A percentile compares a stretch with the other conserved stretches of the same genome.
These are phyloP conservation scores for Abrus pulchellus DNA, from an alignment of 306 rosid species.

Conservation along the genomic window DNA sequence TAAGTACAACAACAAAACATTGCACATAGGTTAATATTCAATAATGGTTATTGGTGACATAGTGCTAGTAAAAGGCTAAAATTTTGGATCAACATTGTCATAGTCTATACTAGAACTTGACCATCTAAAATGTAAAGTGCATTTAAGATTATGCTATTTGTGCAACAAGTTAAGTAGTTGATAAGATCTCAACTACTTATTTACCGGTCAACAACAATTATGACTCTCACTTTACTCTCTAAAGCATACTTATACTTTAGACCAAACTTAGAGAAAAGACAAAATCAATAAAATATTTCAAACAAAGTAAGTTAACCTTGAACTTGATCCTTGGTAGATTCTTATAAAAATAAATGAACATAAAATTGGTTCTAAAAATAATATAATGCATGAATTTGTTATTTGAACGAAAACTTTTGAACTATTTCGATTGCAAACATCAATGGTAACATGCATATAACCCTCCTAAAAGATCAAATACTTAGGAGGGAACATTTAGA, in stretches of 20 bases:
- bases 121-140: no score
- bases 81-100: neutral
- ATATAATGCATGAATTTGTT: neutral
- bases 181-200: no score
- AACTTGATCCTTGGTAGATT: neutral
- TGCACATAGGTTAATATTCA: neutral
- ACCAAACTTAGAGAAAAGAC: neutral
- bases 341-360: neutral
- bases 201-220: no score
- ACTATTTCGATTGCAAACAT: neutral
- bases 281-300: neutral
- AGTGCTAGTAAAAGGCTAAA: neutral
- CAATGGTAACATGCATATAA: neutral
- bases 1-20: slow-evolving; percentile 21
- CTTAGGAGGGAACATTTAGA: slow-evolving; percentile 7
- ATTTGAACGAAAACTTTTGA: neutral
- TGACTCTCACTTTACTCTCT: no score
- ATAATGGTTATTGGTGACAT: slow-evolving; percentile 6
- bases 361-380: neutral
- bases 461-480: neutral
- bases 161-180: no score
- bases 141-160: no score
- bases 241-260: no score
- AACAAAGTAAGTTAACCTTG: neutral
- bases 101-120: neutral